phyloP scores from a whole-genome alignment of 345 rosid species.

The Gossypium raimondii region DNA sequence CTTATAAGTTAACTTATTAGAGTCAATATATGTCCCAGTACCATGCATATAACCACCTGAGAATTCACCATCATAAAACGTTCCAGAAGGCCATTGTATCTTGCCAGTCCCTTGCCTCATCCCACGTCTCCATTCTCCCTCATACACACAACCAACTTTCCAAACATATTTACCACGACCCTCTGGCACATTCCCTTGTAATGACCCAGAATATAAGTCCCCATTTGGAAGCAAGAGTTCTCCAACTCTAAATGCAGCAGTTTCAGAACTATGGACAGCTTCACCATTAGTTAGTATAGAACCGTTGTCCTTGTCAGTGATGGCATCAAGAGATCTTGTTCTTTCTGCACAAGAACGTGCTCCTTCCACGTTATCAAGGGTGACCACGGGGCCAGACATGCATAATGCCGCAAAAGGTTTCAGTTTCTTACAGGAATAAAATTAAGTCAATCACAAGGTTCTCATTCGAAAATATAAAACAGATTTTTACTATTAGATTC shows the following conservation, averaged over 20 bases:
- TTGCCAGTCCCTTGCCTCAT: constrained; percentile 83
- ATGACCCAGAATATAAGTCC: constrained; percentile 70
- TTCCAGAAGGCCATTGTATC: constrained; percentile 70
- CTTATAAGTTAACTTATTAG: constrained; percentile 52
- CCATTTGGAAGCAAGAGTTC: constrained; percentile 59
- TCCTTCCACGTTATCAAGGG: constrained; percentile 40
- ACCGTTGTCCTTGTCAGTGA: constrained; percentile 35
- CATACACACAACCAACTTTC: constrained; percentile 67
- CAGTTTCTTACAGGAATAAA: constrained; percentile 29
- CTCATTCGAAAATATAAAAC: constrained; percentile 22
- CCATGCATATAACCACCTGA: constrained; percentile 89
- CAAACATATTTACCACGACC: constrained; percentile 83
- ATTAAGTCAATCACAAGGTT: constrained; percentile 15
- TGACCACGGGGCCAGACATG: constrained; percentile 83
- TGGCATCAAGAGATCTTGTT: constrained; percentile 63
- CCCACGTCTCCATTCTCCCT: constrained; percentile 94
- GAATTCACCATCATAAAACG: constrained; percentile 79
- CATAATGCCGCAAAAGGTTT: constrained; percentile 50
- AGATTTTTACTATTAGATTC: constrained; percentile 24
- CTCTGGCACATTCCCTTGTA: constrained; percentile 74
- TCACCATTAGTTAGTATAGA: constrained; percentile 51
- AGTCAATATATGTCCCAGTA: constrained; percentile 53
- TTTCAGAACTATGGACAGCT: constrained; percentile 42
- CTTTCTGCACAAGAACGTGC: constrained; percentile 57
- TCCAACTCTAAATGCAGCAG: constrained; percentile 57